A percentile compares a stretch with the other conserved stretches of the same genome.
Conservation (phyloP, 257 asterid genomes). For the Eustoma russellianum region DNA sequence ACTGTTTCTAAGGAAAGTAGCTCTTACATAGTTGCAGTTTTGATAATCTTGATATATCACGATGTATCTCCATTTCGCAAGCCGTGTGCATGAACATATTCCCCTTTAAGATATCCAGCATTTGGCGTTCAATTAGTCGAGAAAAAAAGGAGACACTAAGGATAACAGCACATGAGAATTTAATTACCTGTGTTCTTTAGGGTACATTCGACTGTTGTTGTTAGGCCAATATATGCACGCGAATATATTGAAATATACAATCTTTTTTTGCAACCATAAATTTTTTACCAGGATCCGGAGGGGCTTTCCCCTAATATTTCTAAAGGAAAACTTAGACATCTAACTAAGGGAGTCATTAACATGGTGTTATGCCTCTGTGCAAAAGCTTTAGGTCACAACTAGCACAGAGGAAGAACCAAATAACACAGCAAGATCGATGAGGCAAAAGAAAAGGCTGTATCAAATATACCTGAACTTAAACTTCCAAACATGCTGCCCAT, state of each 20-base stretch:
- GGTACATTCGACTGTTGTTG: conserved; percentile 44
- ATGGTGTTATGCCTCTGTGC: not conserved
- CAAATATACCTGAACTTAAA: conserved; percentile 40
- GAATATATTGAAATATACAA: not conserved
- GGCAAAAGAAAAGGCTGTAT: not conserved
- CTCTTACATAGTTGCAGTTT: conserved; percentile 23
- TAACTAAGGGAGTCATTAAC: not conserved
- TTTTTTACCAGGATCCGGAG: no score
- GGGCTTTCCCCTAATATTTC: no score
- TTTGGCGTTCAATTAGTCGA: no score
- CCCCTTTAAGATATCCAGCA: conserved; percentile 17
- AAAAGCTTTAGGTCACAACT: not conserved
- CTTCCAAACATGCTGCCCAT: conserved; percentile 36
- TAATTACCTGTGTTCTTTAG: conserved; percentile 37
- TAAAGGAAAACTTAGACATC: not conserved
- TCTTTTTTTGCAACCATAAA: no score
- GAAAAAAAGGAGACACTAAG: no score
- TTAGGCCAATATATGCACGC: conserved; percentile 37
- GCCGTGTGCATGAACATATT: conserved; percentile 23
- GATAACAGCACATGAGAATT: not conserved
- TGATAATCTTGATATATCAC: conserved; percentile 25
- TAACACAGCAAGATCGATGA: not conserved
- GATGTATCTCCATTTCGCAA: conserved; percentile 28
- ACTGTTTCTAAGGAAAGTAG: no score
- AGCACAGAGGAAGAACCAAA: no score